A percentile compares a stretch with the other conserved stretches of the same genome.
Conservation (phyloP, 495 filamentous ascomycete species). For the Pyrenula aspistea region DNA sequence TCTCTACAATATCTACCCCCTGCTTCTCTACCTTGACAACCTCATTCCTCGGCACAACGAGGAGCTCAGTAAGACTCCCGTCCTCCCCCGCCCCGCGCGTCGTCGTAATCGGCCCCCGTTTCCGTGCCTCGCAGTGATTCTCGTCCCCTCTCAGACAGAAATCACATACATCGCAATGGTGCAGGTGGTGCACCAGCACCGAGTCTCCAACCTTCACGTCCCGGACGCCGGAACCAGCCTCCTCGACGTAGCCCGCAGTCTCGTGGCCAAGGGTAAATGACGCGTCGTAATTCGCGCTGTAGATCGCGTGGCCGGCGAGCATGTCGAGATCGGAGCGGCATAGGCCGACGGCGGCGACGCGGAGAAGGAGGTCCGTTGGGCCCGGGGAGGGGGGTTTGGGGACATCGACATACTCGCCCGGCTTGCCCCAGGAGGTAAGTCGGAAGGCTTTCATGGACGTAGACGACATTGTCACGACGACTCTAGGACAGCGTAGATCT, state of each 20-base stretch:
- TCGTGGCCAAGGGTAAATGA: background rate
- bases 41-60: background rate
- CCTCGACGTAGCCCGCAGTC: background rate
- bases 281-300: background rate
- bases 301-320: background rate
- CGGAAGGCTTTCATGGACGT: background rate
- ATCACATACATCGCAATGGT: background rate
- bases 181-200: background rate
- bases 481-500: no score
- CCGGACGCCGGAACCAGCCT: background rate
- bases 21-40: background rate
- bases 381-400: background rate
- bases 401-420: background rate
- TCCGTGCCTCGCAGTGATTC: background rate
- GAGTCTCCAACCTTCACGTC: background rate
- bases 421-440: background rate
- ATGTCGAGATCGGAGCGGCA: background rate
- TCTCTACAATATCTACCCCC: background rate
- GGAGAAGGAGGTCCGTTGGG: background rate
- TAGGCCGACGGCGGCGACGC: background rate
- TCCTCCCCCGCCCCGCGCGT: background rate
- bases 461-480: no score
- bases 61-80: background rate
- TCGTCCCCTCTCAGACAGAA: background rate
- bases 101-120: background rate